Percentiles rank a stretch among this genome's conserved stretches.
Conservation (phyloP, 2,329 filamentous ascomycete genomes). For the Trichophaea hybrida region DNA sequence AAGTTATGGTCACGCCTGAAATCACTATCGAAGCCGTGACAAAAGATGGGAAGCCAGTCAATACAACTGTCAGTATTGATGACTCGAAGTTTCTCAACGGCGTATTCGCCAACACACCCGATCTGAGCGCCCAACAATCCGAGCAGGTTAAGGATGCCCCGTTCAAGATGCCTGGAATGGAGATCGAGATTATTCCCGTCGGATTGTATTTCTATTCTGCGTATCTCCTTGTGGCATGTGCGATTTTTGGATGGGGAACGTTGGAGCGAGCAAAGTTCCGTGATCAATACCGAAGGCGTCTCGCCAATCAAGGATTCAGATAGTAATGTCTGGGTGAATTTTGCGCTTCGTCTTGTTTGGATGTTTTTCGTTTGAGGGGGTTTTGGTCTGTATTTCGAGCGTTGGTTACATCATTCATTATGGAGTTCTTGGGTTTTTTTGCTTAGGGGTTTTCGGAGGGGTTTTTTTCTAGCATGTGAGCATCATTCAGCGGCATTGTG, state of each 20-base stretch:
- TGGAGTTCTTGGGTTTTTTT: background rate
- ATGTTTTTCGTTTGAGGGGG: background rate
- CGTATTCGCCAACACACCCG: slow-evolving; percentile 43
- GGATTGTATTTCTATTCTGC: slow-evolving; percentile 51
- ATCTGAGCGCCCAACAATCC: slow-evolving; percentile 30
- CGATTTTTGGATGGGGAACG: slow-evolving; percentile 45
- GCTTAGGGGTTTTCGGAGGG: background rate
- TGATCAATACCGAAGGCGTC: slow-evolving; percentile 19
- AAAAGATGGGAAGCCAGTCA: slow-evolving; percentile 39
- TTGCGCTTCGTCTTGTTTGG: background rate
- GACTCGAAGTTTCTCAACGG: slow-evolving; percentile 59
- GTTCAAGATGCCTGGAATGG: slow-evolving; percentile 55
- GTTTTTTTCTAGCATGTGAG: background rate
- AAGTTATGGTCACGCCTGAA: slow-evolving; percentile 51
- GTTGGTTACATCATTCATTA: background rate
- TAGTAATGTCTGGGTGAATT: background rate
- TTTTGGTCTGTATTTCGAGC: background rate
- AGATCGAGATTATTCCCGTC: slow-evolving; percentile 54
- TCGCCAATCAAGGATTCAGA: slow-evolving; percentile 12
- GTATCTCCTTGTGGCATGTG: slow-evolving; percentile 46
- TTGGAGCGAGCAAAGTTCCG: slow-evolving; percentile 21
- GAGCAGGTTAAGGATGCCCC: slow-evolving; percentile 37
- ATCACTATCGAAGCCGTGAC: slow-evolving; percentile 50
- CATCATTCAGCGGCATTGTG: background rate
- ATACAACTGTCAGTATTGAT: slow-evolving; percentile 52